Percentiles rank a stretch among this genome's conserved stretches.
These are phyloP conservation scores for Zymoseptoria passerinii DNA, from an alignment of 2,329 filamentous ascomycete species.

Conservation along the genomic window DNA sequence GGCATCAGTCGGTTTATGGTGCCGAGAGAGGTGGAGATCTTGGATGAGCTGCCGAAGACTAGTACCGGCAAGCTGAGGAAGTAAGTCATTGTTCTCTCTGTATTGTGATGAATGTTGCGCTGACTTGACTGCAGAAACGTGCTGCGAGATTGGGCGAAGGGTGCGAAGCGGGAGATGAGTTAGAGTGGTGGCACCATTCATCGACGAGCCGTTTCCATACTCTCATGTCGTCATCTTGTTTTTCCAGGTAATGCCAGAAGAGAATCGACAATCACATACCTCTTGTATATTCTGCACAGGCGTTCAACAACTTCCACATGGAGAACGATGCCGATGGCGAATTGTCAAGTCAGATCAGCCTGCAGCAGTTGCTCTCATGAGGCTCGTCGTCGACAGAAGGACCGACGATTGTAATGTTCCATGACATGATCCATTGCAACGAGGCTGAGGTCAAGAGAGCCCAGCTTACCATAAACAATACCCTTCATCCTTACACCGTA, in stretches of 20 bases:
- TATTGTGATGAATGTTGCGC: not conserved
- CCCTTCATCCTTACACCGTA: not conserved
- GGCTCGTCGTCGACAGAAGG: no score
- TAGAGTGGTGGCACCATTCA: not conserved
- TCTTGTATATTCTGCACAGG: not conserved
- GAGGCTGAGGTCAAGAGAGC: no score
- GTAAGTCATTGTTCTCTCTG: slow-evolving; percentile 20
- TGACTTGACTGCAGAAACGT: slow-evolving; percentile 49
- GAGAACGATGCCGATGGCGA: no score
- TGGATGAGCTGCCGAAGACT: slow-evolving; percentile 89
- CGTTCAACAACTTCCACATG: not conserved
- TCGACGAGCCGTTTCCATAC: no score
- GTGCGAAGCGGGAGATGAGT: slow-evolving; percentile 29
- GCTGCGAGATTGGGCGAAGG: slow-evolving; percentile 74
- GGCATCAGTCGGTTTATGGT: slow-evolving; percentile 88
- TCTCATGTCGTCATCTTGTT: no score
- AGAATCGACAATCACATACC: not conserved
- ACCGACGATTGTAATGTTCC: no score
- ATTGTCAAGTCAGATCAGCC: no score
- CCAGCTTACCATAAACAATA: not conserved
- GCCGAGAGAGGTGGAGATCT: slow-evolving; percentile 62
- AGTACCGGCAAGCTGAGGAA: slow-evolving; percentile 96
- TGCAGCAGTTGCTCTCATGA: no score
- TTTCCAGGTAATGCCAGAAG: not conserved
- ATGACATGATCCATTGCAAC: no score